A percentile compares a stretch with the other conserved stretches of the same genome.
Conservation (phyloP, 208 protist genomes). For the Wallacemonas collosoma region DNA sequence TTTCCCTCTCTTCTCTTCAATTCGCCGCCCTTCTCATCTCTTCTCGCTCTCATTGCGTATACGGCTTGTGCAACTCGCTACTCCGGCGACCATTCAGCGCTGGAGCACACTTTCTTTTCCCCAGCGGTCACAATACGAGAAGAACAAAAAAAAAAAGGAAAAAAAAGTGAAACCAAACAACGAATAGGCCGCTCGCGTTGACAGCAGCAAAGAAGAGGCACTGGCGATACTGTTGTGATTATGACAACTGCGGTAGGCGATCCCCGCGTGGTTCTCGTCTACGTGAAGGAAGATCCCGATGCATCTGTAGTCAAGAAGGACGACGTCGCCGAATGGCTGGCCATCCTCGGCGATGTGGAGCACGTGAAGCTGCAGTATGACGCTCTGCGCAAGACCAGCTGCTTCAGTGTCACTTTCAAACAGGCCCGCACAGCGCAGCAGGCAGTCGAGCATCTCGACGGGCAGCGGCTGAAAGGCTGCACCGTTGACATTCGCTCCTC, state of each 20-base stretch:
- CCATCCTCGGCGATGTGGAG: conserved; percentile 63
- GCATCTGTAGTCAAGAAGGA: conserved; percentile 36
- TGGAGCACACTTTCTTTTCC: no score
- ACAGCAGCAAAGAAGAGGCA: no score
- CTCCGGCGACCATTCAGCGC: no score
- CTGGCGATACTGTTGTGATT: background rate
- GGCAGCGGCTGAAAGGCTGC: conserved; percentile 65
- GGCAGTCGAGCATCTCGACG: conserved; percentile 65
- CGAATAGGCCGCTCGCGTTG: no score
- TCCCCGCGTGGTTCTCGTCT: conserved; percentile 57
- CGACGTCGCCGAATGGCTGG: conserved; percentile 76
- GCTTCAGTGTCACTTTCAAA: conserved; percentile 68
- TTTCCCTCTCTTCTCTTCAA: no score
- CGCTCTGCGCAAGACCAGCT: conserved; percentile 30
- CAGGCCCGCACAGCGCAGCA: conserved; percentile 46
- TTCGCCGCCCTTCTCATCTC: no score
- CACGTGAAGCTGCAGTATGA: conserved; percentile 83
- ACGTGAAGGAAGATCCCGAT: conserved; percentile 33
- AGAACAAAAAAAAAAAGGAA: no score
- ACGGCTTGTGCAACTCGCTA: no score
- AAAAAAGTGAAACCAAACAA: no score
- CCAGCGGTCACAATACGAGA: no score
- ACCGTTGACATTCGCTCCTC: conserved; percentile 53
- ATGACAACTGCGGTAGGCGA: conserved; percentile 26
- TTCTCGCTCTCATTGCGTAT: no score